Base-by-base conservation (phyloP, 2,329 filamentous ascomycete species). In the Zymoseptoria tritici region DNA sequence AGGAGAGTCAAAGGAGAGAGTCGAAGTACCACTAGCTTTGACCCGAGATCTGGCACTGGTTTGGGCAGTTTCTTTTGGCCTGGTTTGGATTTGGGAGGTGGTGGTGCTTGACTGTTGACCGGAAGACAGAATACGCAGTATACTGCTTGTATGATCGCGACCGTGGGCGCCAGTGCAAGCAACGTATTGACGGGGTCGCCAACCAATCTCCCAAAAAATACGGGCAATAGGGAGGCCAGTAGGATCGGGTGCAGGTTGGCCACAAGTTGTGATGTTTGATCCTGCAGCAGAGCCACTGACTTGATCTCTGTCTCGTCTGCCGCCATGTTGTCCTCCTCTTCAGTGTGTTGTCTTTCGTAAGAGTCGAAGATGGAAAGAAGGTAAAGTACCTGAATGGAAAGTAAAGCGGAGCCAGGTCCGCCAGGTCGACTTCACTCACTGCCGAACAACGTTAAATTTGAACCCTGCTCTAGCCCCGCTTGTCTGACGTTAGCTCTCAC, bases 221-320 rank as follows among this genome's bases (percentile, higher is more conserved):
- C 70, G 52, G 81, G 80, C 70, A 88, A 86, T 42, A 88, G 75
- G 9, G 80, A 81, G 29, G 90, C 80, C 29, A 95, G 79, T 9
- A 91, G 74, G 24, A 81, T 74, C 0, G 89, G 87, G 66, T 95
- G 89, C 20, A 85, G 73, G 68, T 90, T 81, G 11, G 86, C 83
- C 70, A 88, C 82, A 52, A 73, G 62, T 54, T 62, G 65, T 2
- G 72, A 66, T 21, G 65, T 22, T 52, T 68, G 67, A 26, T 58
- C 65, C 24, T 61, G 63, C 29, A 73, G 70, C 53, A 72, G 60
- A 8, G 72, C 69, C 58, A 72, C 65, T 11, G 71, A 66, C 58
- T 70, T 69, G 21, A 55, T 49, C 4, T 60, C 46, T 49, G 62
- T 61, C 9, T 52, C 53, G 11, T 57, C 29, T n/a, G 59, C 57